Evolutionary conservation across 2,329 filamentous ascomycete species (phyloP), one percentile per base, ranked within the genome.

Genomic region (Fusarium sp.): DNA sequence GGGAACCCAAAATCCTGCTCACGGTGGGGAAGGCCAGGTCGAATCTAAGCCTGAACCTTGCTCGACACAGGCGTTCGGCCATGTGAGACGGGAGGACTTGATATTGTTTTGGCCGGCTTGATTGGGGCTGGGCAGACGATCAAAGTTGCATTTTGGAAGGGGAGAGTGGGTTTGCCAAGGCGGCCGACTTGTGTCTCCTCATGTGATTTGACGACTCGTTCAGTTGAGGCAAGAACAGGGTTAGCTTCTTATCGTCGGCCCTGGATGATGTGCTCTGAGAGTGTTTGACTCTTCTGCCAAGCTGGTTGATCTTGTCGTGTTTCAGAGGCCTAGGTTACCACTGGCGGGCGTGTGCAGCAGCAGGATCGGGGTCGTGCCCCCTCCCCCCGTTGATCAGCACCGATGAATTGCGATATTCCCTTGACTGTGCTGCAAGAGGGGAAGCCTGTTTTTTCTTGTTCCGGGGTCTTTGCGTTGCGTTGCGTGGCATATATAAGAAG

Each of bases 261-360:
- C 3, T 34, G 31, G 23, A 34, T 34, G 31, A 34, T 34, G 31
- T 34, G 31, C 31, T 34, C 23, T 23, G 23, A 23, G 23, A 23
- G 23, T 23, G 3, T 23, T 23, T 23, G 23, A 34, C 31, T 34
- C 31, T 23, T 23, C 23, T 23, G 66, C 66, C 66, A 69, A 69
- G 66, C 58, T 69, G 66, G 43, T 70, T 34, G 66, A 69, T 70
- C 66, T 70, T 58, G 47, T 50, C 52, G n/a, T 36, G 51, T 70
- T 69, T 62, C 66, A 67, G 56, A 62, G 39, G 40, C 31, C 8
- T 41, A 65, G 30, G 7, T 31, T 34, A n/a, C 31, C 18, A 53
- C 55, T 47, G 41, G 47, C 41, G 47, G 16, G 15, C 7, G 9
- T 23, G 9, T 34, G 31, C 31, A 34, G 31, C 31, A 34, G 31